Percentiles rank a stretch among this genome's conserved stretches.
Evolutionary conservation across 2,329 filamentous ascomycete species (phyloP).

Genomic region (Helicocarpus griseus): DNA sequence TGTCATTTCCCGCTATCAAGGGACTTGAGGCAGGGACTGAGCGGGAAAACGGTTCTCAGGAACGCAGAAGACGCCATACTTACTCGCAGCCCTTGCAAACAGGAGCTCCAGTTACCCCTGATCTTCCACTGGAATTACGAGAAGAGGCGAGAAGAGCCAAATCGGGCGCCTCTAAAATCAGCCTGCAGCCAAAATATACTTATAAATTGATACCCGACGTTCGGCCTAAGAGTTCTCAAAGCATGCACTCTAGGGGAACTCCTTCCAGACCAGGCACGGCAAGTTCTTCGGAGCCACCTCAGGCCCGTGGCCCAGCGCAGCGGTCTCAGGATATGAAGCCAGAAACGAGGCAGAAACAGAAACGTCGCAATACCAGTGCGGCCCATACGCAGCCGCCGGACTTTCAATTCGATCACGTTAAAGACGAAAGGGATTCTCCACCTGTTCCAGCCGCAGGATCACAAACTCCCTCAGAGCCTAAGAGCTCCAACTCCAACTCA

Average conservation of each 20-base stretch:
- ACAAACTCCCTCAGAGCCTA: not conserved
- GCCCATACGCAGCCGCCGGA: not conserved
- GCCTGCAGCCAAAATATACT: not conserved
- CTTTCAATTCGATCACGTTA: not conserved
- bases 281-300: slow-evolving; percentile 2
- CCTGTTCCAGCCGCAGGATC: not conserved
- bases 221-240: slow-evolving; percentile 8
- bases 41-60: slow-evolving; percentile 14
- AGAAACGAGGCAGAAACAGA: not conserved
- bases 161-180: not conserved
- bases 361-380: not conserved
- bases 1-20: slow-evolving; percentile 15
- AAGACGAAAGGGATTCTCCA: not conserved
- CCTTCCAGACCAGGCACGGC: slow-evolving; percentile 5
- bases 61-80: slow-evolving; percentile 28
- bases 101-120: not conserved
- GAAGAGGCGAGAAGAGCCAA: not conserved
- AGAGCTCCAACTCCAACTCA: slow-evolving; percentile 12
- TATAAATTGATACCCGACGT: slow-evolving; percentile 6
- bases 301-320: not conserved
- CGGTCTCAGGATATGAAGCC: not conserved
- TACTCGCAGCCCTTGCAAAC: slow-evolving; percentile 24
- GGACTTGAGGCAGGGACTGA: slow-evolving; percentile 6
- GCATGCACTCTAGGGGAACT: slow-evolving; percentile 5
- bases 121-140: not conserved